Percentiles rank a stretch among this genome's conserved stretches.
Conservation (phyloP, 2,329 filamentous ascomycete species). For the Ophiostoma pallidulum region DNA sequence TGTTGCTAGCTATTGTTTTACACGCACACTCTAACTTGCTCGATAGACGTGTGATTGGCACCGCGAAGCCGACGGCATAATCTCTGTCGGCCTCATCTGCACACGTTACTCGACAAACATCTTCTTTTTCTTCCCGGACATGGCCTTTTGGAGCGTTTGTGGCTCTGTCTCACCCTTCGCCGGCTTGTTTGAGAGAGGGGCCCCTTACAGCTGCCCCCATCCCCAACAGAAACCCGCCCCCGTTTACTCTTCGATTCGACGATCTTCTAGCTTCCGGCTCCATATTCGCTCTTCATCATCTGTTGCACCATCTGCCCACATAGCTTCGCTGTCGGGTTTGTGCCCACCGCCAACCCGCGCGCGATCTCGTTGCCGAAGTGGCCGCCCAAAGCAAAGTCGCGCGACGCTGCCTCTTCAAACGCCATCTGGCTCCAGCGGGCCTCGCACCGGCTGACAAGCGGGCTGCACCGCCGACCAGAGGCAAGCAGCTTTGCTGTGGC, state of each 20-base stretch:
- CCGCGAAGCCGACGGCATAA: conserved; percentile 1
- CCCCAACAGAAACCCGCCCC: no score
- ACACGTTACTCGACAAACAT: no score
- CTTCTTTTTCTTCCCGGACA: no score
- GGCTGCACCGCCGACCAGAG: not conserved
- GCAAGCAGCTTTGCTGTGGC: conserved; percentile 40
- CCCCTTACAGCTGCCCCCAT: no score
- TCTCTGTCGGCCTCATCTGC: no score
- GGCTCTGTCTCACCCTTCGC: no score
- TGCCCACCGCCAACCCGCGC: conserved; percentile 52
- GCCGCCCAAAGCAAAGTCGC: conserved; percentile 54
- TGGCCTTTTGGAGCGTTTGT: no score
- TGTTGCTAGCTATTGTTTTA: no score
- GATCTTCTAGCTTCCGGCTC: conserved; percentile 22
- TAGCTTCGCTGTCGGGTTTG: conserved; percentile 59
- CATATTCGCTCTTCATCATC: conserved; percentile 61
- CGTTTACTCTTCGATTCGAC: not conserved
- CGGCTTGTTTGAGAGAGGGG: no score
- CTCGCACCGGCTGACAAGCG: conserved; percentile 25
- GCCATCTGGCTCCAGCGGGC: conserved; percentile 41
- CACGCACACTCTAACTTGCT: conserved; percentile 4
- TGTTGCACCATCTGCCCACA: conserved; percentile 61
- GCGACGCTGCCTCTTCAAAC: conserved; percentile 54
- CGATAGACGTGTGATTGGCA: conserved; percentile 9
- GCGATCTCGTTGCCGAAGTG: conserved; percentile 57